phyloP scores from a whole-genome alignment of 257 asterid species.

The Rubia yunnanensis region DNA sequence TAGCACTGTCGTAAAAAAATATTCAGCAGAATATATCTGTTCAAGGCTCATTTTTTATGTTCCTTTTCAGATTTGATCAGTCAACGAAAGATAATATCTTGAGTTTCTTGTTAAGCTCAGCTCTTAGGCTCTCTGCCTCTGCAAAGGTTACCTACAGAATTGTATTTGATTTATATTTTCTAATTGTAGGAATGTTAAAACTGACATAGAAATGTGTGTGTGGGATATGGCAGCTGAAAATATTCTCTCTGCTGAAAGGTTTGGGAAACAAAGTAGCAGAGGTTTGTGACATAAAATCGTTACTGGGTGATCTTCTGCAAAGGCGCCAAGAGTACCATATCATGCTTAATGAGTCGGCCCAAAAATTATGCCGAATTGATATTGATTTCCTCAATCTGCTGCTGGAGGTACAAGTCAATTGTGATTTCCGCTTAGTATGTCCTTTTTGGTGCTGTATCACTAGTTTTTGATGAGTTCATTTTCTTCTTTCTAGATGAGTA shows the following conservation, averaged over 20 bases:
- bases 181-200: background rate
- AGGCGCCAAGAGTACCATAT: slow-evolving; percentile 36
- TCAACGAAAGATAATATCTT: slow-evolving; percentile 51
- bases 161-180: slow-evolving; percentile 1
- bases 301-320: slow-evolving; percentile 52
- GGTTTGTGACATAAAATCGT: slow-evolving; percentile 38
- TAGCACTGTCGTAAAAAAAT: background rate
- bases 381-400: slow-evolving; percentile 59
- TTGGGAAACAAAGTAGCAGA: slow-evolving; percentile 50
- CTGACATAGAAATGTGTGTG: background rate
- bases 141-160: slow-evolving; percentile 48
- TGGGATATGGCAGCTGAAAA: slow-evolving; percentile 55
- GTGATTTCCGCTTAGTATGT: slow-evolving; percentile 5
- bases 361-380: slow-evolving; percentile 50
- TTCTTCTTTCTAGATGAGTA: slow-evolving; percentile 42
- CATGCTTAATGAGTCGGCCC: slow-evolving; percentile 23
- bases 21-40: background rate
- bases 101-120: slow-evolving; percentile 42
- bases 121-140: slow-evolving; percentile 49
- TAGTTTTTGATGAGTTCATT: slow-evolving; percentile 1
- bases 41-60: background rate
- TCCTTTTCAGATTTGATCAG: slow-evolving; percentile 54
- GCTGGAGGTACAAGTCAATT: slow-evolving; percentile 50
- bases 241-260: slow-evolving; percentile 58
- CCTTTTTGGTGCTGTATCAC: slow-evolving; percentile 5